Percentiles rank a stretch among this genome's conserved stretches.
phyloP scores from a whole-genome alignment of 352 stramenopile genomes.

The Pythium sp. region DNA sequence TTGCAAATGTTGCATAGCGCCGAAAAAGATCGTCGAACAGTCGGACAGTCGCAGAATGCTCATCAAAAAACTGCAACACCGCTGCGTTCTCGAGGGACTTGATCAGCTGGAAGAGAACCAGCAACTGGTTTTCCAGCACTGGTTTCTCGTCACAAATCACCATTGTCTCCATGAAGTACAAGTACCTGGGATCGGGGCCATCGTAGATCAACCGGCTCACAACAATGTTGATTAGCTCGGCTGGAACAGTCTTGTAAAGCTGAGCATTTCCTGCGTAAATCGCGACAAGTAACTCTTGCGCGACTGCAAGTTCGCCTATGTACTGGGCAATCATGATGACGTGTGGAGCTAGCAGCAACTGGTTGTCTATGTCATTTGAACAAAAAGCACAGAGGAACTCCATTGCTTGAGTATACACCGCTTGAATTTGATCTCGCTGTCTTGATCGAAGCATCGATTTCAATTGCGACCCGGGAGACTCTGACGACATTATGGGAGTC shows the following conservation, averaged over 20 bases:
- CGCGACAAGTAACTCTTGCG: slow-evolving; percentile 53
- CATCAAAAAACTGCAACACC: slow-evolving; percentile 58
- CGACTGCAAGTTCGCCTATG: slow-evolving; percentile 49
- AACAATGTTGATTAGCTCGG: slow-evolving; percentile 56
- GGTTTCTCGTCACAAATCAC: slow-evolving; percentile 58
- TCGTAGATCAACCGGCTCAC: slow-evolving; percentile 40
- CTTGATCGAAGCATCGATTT: slow-evolving; percentile 38
- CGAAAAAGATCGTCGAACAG: slow-evolving; percentile 35
- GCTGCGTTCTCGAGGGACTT: slow-evolving; percentile 52
- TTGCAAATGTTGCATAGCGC: slow-evolving; percentile 18
- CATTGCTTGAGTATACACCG: slow-evolving; percentile 54
- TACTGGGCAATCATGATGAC: slow-evolving; percentile 51
- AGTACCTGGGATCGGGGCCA: slow-evolving; percentile 43
- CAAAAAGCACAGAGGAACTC: slow-evolving; percentile 62
- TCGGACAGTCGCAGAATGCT: slow-evolving; percentile 24
- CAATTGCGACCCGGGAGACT: slow-evolving; percentile 25
- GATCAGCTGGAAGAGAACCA: slow-evolving; percentile 68
- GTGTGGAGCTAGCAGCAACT: slow-evolving; percentile 43
- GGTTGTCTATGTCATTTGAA: slow-evolving; percentile 41
- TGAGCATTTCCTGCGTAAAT: slow-evolving; percentile 47
- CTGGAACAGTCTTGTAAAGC: slow-evolving; percentile 55
- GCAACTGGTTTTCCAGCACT: slow-evolving; percentile 58
- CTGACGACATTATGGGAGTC: neutral
- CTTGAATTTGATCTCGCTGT: slow-evolving; percentile 50
- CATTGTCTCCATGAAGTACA: slow-evolving; percentile 61